phyloP scores from a whole-genome alignment of 495 filamentous ascomycete genomes.

The Glutinoglossum americanum region DNA sequence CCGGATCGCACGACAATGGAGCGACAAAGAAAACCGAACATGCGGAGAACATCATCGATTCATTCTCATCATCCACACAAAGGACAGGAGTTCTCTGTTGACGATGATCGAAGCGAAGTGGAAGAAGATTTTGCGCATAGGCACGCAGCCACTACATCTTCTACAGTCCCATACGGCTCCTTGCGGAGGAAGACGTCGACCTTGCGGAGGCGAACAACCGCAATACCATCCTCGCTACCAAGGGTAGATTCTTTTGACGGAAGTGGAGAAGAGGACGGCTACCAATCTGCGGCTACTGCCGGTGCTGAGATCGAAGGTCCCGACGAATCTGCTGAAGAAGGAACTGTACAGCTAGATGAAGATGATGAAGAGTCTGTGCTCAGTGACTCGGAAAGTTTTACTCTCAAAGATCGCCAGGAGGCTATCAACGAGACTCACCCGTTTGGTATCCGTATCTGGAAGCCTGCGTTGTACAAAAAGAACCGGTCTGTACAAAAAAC shows the following conservation, averaged over 20 bases:
- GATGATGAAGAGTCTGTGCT: conserved; percentile 20
- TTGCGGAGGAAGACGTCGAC: conserved; percentile 38
- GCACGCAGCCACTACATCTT: conserved; percentile 1
- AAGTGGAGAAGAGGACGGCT: conserved; percentile 30
- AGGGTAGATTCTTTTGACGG: conserved; percentile 13
- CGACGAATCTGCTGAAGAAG: not conserved
- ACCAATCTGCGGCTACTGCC: conserved; percentile 22
- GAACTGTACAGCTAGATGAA: conserved; percentile 22
- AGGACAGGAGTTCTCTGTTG: conserved; percentile 78
- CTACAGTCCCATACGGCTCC: conserved; percentile 9
- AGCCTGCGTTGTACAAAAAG: conserved; percentile 96
- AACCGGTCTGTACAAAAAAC: conserved; percentile 86
- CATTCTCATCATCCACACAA: conserved; percentile 40
- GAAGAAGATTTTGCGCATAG: conserved; percentile 29
- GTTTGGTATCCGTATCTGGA: conserved; percentile 97
- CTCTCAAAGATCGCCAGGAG: conserved; percentile 79
- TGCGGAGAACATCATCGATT: not conserved
- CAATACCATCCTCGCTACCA: conserved; percentile 33
- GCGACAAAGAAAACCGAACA: not conserved
- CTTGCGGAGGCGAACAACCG: conserved; percentile 41
- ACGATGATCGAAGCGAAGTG: conserved; percentile 74
- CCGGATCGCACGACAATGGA: not conserved
- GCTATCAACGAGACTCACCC: conserved; percentile 98
- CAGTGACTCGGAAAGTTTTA: conserved; percentile 33
- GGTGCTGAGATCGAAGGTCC: conserved; percentile 8